Percentiles rank a stretch among this genome's conserved stretches.
These are phyloP conservation scores for Stephania japonica DNA, from an alignment of 164 flowering plant species.

Conservation along the genomic window DNA sequence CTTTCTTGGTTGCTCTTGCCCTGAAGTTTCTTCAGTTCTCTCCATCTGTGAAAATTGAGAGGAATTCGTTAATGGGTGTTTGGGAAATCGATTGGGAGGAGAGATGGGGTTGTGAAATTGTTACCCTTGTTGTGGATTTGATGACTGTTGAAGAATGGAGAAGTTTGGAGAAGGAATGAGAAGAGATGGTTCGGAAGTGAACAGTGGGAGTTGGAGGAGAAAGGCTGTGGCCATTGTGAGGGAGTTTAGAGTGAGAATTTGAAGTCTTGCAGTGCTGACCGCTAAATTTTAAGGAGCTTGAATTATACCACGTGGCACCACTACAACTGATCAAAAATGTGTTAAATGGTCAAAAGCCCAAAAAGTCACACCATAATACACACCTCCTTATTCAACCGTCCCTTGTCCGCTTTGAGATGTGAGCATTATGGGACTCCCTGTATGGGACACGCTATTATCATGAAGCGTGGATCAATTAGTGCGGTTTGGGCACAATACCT, in stretches of 20 bases:
- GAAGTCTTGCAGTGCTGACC: neutral
- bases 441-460: too few relatives aligned
- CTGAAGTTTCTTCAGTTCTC: constrained; percentile 34
- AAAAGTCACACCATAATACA: too few relatives aligned
- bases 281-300: neutral
- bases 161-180: neutral
- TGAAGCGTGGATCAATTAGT: too few relatives aligned
- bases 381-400: too few relatives aligned
- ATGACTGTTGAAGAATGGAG: neutral
- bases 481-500: too few relatives aligned
- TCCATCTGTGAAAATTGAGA: constrained; percentile 43
- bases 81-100: neutral
- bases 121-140: constrained; percentile 10
- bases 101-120: neutral
- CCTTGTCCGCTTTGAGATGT: too few relatives aligned
- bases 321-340: too few relatives aligned
- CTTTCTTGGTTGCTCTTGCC: constrained; percentile 42
- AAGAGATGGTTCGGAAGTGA: neutral
- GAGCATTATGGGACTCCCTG: too few relatives aligned
- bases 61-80: neutral
- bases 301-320: neutral
- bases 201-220: neutral
- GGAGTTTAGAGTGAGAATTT: neutral
- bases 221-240: neutral
- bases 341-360: too few relatives aligned